phyloP scores from a whole-genome alignment of 2,329 filamentous ascomycete genomes.

The Paramyrothecium roridum region DNA sequence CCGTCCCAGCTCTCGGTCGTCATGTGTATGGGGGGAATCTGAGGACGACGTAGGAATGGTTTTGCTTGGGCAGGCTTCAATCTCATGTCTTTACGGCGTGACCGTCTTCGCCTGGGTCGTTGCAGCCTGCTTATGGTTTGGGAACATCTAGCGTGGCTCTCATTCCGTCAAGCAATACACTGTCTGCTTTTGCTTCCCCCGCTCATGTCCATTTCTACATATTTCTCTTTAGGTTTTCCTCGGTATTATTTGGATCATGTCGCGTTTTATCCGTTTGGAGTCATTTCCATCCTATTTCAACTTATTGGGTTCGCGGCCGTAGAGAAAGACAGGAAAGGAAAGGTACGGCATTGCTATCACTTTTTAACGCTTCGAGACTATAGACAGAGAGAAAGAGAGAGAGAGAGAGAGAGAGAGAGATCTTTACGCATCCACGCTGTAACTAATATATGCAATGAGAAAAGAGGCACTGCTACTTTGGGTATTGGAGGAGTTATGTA shows the following conservation, averaged over 20 bases:
- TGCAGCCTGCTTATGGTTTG: no score
- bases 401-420: no score
- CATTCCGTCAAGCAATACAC: no score
- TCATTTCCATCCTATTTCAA: neutral
- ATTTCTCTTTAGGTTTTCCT: neutral
- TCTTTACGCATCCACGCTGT: slow-evolving; percentile 27
- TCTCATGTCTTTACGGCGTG: no score
- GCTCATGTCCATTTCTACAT: neutral
- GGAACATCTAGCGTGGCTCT: no score
- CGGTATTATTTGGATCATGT: neutral
- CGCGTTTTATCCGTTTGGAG: neutral
- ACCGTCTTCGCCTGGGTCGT: no score
- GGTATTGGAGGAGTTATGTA: slow-evolving; percentile 29
- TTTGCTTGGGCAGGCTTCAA: no score
- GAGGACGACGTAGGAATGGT: no score
- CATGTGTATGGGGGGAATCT: no score
- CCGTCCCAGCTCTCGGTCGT: no score
- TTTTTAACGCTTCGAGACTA: slow-evolving; percentile 26
- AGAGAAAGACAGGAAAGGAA: slow-evolving; percentile 14
- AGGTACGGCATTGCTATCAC: slow-evolving; percentile 20
- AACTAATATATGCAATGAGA: slow-evolving; percentile 29
- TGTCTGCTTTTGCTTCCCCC: neutral
- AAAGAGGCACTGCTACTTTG: slow-evolving; percentile 25
- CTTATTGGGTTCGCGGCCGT: slow-evolving; percentile 15
- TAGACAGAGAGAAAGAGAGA: slow-evolving; percentile 26